These are phyloP conservation scores for Zygosaccharomyces siamensis DNA, from an alignment of 805 yeast species.

Conservation along the genomic window DNA sequence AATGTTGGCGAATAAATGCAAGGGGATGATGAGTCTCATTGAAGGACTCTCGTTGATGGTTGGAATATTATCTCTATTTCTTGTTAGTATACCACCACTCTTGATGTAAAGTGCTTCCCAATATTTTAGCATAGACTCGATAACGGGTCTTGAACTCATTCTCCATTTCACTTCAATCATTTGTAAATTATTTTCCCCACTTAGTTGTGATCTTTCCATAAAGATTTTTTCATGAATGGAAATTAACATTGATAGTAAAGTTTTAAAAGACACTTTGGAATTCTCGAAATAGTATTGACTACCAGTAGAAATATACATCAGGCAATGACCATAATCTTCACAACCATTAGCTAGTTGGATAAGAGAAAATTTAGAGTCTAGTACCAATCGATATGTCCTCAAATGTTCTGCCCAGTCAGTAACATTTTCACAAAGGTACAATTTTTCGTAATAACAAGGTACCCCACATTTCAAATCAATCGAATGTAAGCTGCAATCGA, in stretches of 20 bases:
- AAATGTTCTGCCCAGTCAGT: slow-evolving; percentile 48
- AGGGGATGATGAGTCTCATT: slow-evolving; percentile 60
- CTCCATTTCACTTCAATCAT: slow-evolving; percentile 60
- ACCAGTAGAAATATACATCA: slow-evolving; percentile 43
- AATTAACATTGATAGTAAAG: slow-evolving; percentile 53
- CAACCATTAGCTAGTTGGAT: slow-evolving; percentile 54
- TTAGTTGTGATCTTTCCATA: slow-evolving; percentile 41
- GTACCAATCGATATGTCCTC: slow-evolving; percentile 34
- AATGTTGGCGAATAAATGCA: slow-evolving; percentile 62
- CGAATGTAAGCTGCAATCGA: slow-evolving; percentile 42
- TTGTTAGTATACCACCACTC: slow-evolving; percentile 58
- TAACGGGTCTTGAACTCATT: slow-evolving; percentile 52
- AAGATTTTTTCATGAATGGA: slow-evolving; percentile 65
- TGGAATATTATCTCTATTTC: slow-evolving; percentile 40
- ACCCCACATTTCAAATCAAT: slow-evolving; percentile 58
- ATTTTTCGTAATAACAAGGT: slow-evolving; percentile 53
- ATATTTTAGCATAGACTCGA: slow-evolving; percentile 52
- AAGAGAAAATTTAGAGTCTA: slow-evolving; percentile 51
- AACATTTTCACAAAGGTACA: slow-evolving; percentile 53
- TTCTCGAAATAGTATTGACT: slow-evolving; percentile 34
- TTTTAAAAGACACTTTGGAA: slow-evolving; percentile 34
- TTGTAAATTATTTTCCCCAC: slow-evolving; percentile 37
- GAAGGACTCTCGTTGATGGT: slow-evolving; percentile 49
- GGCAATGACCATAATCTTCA: slow-evolving; percentile 43
- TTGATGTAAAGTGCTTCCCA: slow-evolving; percentile 64